Conservation (phyloP, 1,139 yeast genomes). For the Candida sp. region DNA sequence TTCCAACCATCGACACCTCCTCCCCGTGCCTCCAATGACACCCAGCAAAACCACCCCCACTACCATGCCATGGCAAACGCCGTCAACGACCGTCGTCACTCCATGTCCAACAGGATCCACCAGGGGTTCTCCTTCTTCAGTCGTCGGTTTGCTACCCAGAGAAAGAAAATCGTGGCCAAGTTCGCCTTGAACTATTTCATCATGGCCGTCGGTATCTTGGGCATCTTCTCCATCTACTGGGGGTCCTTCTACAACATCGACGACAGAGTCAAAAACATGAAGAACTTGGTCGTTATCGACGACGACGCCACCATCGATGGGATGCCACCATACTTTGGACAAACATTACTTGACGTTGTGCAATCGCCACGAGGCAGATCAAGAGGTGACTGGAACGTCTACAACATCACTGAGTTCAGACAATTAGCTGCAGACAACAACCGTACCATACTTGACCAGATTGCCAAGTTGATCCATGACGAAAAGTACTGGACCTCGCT, state of each 20-base stretch:
- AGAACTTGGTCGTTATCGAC: constrained; percentile 45
- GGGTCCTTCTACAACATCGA: constrained; percentile 41
- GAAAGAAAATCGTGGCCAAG: constrained; percentile 21
- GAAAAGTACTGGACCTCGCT: constrained; percentile 50
- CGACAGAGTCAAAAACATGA: constrained; percentile 32
- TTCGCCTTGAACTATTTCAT: constrained; percentile 21
- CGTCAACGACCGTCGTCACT: background rate
- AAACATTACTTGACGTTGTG: constrained; percentile 18
- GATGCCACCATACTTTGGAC: constrained; percentile 36
- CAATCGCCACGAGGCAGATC: constrained; percentile 20
- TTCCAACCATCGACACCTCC: background rate
- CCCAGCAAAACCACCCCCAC: background rate
- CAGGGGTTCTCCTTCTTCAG: constrained; percentile 8
- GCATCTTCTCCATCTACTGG: constrained; percentile 46
- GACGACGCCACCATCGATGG: constrained; percentile 33
- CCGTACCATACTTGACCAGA: constrained; percentile 31
- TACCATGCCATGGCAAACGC: background rate
- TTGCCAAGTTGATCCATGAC: constrained; percentile 42
- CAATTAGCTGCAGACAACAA: constrained; percentile 30
- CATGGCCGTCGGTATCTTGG: constrained; percentile 34
- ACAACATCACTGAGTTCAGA: constrained; percentile 29
- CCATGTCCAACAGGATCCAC: background rate
- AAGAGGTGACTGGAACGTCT: constrained; percentile 50
- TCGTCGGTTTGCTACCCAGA: constrained; percentile 19
- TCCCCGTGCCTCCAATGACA: background rate